Conservation (phyloP, 176 grass and related monocot genomes). For the Musa troglodytarum region DNA sequence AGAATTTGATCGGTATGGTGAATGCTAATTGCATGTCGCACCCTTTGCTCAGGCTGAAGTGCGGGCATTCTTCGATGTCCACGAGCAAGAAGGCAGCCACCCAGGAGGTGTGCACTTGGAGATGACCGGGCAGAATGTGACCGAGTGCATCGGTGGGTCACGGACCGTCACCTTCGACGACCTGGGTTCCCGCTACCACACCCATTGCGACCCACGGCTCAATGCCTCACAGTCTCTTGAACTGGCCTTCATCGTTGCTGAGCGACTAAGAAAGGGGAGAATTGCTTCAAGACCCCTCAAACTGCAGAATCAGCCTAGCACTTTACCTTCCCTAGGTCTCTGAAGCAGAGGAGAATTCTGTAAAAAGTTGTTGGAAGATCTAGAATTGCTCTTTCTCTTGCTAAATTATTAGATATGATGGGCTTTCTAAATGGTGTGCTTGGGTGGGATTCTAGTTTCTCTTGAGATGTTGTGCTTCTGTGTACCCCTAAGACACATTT, state of each 20-base stretch:
- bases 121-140: slow-evolving; percentile 13
- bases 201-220: neutral
- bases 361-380: neutral
- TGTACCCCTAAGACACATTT: too few species aligned
- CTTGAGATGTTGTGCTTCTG: too few species aligned
- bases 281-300: neutral
- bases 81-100: slow-evolving; percentile 11
- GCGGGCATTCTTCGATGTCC: slow-evolving; percentile 13
- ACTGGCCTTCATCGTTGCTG: neutral
- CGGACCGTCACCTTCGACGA: slow-evolving; percentile 11
- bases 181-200: slow-evolving; percentile 2
- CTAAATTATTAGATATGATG: neutral
- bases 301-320: neutral
- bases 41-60: neutral
- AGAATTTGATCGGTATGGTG: neutral
- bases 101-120: slow-evolving; percentile 10
- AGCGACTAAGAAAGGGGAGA: neutral
- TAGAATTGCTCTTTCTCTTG: neutral
- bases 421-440: neutral
- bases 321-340: neutral
- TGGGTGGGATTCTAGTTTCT: too few species aligned
- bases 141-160: slow-evolving; percentile 8
- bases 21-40: neutral
- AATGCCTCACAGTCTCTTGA: neutral
- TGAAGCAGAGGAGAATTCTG: neutral